Evolutionary conservation across 208 protist genomes (phyloP).

Genomic region (Eutreptiella sp.): DNA sequence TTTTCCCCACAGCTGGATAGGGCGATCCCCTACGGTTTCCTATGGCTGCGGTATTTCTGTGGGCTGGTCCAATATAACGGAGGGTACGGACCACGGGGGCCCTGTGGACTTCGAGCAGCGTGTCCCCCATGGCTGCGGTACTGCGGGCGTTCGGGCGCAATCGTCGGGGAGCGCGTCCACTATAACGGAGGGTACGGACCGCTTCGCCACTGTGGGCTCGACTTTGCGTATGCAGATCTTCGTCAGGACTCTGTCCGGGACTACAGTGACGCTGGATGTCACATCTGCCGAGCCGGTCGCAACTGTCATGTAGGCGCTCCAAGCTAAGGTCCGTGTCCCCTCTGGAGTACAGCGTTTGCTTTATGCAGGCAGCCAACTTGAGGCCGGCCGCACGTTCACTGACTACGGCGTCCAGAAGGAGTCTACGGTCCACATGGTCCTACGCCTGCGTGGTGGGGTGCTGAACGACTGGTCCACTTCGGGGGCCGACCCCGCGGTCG

Average conservation of each 20-base stretch:
- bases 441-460: constrained; percentile 70
- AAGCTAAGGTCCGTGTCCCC: constrained; percentile 70
- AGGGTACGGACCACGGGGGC: too few species aligned
- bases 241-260: constrained; percentile 72
- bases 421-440: constrained; percentile 77
- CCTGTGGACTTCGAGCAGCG: too few species aligned
- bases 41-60: too few species aligned
- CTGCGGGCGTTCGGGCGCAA: too few species aligned
- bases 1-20: too few species aligned
- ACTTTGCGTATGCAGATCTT: constrained; percentile 47
- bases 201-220: too few species aligned
- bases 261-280: constrained; percentile 74
- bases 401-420: constrained; percentile 57
- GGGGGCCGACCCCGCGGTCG: too few species aligned
- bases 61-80: too few species aligned
- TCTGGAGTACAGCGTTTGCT: constrained; percentile 61
- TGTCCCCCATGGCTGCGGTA: too few species aligned
- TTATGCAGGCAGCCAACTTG: constrained; percentile 64
- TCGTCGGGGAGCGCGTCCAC: too few species aligned
- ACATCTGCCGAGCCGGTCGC: constrained; percentile 68
- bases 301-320: constrained; percentile 73
- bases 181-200: too few species aligned
- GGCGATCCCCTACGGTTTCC: too few species aligned
- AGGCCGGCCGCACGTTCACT: constrained; percentile 54
- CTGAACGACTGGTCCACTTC: neutral